Conservation (phyloP, 345 rosid species). For the Syzygium grande region DNA sequence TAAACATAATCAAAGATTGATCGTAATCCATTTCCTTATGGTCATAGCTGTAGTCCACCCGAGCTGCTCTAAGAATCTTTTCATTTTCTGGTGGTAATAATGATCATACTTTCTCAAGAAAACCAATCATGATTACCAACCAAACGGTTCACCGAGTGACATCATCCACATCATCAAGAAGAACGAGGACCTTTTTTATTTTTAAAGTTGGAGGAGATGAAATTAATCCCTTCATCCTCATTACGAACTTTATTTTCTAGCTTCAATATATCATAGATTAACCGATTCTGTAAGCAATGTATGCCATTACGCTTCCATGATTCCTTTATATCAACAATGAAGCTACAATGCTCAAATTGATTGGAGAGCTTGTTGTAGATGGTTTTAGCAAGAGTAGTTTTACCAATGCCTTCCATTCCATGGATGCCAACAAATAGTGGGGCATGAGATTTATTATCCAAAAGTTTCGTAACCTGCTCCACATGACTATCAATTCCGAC, state of each 20-base stretch:
- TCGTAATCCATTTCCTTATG: not conserved
- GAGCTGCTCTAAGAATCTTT: not conserved
- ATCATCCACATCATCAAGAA: not conserved
- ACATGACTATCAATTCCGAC: not conserved
- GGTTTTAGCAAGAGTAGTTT: not conserved
- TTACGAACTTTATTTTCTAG: no score
- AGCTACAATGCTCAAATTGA: not conserved
- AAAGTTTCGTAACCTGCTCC: accelerated
- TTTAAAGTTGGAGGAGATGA: not conserved
- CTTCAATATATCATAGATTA: no score
- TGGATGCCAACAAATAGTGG: not conserved
- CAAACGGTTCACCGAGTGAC: not conserved
- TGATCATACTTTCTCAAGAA: not conserved
- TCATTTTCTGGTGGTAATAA: not conserved
- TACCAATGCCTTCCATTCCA: not conserved
- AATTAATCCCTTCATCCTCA: not conserved
- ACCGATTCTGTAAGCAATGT: no score
- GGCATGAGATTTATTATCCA: not conserved
- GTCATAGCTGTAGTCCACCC: not conserved
- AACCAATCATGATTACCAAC: not conserved
- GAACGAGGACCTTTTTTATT: not conserved
- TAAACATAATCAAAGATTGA: not conserved
- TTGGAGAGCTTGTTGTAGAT: not conserved
- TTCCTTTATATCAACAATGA: no score
- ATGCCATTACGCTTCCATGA: no score